Evolutionary conservation across 2,329 filamentous ascomycete species (phyloP), one percentile per base, ranked within the genome.

Genomic region (Periconia sp.): DNA sequence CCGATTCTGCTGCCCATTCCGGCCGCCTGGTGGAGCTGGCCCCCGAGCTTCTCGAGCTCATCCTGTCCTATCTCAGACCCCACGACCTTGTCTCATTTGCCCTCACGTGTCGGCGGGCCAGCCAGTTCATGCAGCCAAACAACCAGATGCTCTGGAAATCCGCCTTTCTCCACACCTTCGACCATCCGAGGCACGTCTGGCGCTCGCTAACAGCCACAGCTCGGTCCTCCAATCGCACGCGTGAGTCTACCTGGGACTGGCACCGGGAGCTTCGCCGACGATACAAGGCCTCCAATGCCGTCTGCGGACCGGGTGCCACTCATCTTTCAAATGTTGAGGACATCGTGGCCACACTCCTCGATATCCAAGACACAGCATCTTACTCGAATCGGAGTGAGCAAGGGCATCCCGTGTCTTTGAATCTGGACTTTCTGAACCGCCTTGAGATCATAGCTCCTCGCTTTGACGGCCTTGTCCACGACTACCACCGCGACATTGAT

Each of bases 161-260:
- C 4, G 39, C 46, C 3, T 61, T 59, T 31, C 36, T 58, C 4
- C 52, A 59, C 1, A 12, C 48, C 10, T 59, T 57, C 29, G 58
- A 61, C 30, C 39, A 61, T 36, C 58, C 58, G n/a, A 54, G 45
- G 22, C 23, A 48, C 30, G 50, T 41, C 17, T 61, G 56, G 54
- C 23, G 28, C 2, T 12, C 9, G 8, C 39, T 59, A 15, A 17
- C 40, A 13, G 54, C 54, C 4, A 47, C 54, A 2, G 50, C 54
- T n/a, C 50, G 52, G 15, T 45, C 52, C n/a, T 36, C 34, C 11
- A 53, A 56, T 18, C 33, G 34, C 4, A 4, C 29, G 2, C 49
- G 49, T 9, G 52, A 59, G 28, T 26, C 43, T 8, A 13, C 43
- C 4, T 61, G 56, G 58, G 48, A 56, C 35, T 59, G 54, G 57